Conservation (phyloP, 306 rosid species). For the Morella rubra region DNA sequence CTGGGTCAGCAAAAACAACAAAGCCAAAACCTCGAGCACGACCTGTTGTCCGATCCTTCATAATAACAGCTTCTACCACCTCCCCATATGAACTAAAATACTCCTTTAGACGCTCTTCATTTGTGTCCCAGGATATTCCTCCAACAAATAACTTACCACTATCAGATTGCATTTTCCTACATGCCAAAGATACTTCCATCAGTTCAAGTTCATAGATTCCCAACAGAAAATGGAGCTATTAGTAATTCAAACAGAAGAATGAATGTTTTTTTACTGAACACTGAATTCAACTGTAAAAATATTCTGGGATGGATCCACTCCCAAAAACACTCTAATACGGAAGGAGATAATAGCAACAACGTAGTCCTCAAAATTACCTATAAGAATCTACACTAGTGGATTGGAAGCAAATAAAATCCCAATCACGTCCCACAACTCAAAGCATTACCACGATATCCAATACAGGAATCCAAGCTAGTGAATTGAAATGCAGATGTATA, state of each 20-base stretch:
- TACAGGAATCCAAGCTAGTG: conserved; percentile 21
- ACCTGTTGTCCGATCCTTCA: conserved; percentile 99
- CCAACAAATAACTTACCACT: conserved; percentile 91
- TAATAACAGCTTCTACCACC: conserved; percentile 94
- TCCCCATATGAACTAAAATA: conserved; percentile 84
- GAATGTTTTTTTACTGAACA: conserved; percentile 5
- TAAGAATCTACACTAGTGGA: conserved; percentile 19
- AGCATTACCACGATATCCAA: conserved; percentile 33
- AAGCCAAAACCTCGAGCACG: conserved; percentile 99
- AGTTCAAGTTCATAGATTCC: conserved; percentile 33
- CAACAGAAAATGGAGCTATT: conserved; percentile 40
- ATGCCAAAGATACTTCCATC: conserved; percentile 37
- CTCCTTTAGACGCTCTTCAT: conserved; percentile 94
- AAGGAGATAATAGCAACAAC: background rate
- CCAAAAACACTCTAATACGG: too few relatives aligned
- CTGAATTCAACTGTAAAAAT: conserved; percentile 13
- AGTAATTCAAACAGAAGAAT: conserved; percentile 20
- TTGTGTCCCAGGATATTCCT: conserved; percentile 99
- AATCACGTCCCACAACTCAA: conserved; percentile 27
- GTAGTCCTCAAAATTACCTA: conserved; percentile 8
- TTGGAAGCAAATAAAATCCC: conserved; percentile 26
- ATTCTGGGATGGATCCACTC: conserved; percentile 44
- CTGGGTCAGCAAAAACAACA: conserved; percentile 81
- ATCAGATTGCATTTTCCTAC: conserved; percentile 95
- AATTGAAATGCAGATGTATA: conserved; percentile 40